Evolutionary conservation across 148 eudicot genomes (phyloP).

Genomic region (Chenopodium album): DNA sequence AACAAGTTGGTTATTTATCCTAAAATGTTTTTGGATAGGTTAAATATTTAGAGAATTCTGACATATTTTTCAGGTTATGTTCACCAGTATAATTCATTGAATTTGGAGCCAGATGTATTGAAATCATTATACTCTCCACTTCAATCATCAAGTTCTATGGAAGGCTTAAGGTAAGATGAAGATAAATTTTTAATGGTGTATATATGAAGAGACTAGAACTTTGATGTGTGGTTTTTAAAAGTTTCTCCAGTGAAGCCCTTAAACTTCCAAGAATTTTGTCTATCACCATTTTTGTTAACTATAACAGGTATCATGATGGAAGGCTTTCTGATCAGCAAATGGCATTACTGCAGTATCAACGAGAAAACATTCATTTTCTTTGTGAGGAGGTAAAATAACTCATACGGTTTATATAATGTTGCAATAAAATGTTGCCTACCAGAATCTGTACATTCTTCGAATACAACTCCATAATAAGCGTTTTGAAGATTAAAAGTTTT

Average conservation of each 20-base stretch:
- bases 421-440: neutral
- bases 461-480: neutral
- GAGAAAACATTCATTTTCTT: conserved; percentile 92
- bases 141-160: conserved; percentile 84
- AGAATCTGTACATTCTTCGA: neutral
- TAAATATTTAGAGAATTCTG: neutral
- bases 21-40: neutral
- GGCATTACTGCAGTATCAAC: conserved; percentile 96
- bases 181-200: neutral
- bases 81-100: conserved; percentile 88
- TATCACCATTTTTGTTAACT: neutral
- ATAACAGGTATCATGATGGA: conserved; percentile 84
- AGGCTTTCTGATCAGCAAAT: conserved; percentile 99
- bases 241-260: no score
- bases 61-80: conserved; percentile 65
- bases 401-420: no score
- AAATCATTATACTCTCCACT: conserved; percentile 95
- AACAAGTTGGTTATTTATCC: neutral
- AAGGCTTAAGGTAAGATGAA: conserved; percentile 70
- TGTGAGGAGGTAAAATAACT: conserved; percentile 78
- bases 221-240: neutral
- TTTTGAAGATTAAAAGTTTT: conserved; percentile 10
- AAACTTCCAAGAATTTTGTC: no score
- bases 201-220: neutral
- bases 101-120: conserved; percentile 95